Base-by-base conservation (phyloP, 306 rosid genomes). In the Cucurbita maxima region DNA sequence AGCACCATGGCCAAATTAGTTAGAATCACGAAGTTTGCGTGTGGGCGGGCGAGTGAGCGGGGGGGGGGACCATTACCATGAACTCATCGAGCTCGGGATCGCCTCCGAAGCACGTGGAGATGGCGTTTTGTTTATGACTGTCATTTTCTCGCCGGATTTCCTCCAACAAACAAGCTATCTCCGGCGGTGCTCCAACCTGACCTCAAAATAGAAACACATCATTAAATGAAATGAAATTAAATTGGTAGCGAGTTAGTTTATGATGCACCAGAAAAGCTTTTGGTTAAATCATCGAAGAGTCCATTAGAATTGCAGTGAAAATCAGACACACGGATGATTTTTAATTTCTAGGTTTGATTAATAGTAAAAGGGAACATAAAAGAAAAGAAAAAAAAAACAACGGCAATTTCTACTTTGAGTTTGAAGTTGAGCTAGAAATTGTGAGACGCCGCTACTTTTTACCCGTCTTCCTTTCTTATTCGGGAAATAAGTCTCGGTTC, bases 71-170 rank as follows among this genome's bases (percentile, higher is more conserved):
- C 58, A 74, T 87, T 92, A 92, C 97, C 99, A 94, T 94, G 87
- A 94, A 94, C 79, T 90, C 92, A 61, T 91, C 99, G 61, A 94
- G 97, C 89, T 90, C 99, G 90, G 96, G 98, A 88, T 94, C 98
- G 88, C 83, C 90, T 89, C 98, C 96, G 66, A 80, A 78, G 82
- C 95, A 87, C 91, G 95, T 89, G 96, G 97, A 85, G 71, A 86
- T 85, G 20, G 68, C 79, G 75, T 87, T 83, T 40, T 76, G 67
- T 80, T 86, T 84, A 47, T 77, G 76, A 68, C 78, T 72, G 76
- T 89, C 92, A 64, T 87, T 84, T 83, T 89, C 90, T 82, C 81
- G 76, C 66, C 86, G 84, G 86, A 94, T 87, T 83, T 87, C 98
- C 25, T 90, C 97, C 40, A 94, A 81, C 81, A 87, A 84, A 51